These are phyloP conservation scores for Aspergillus taichungensis DNA, from an alignment of 495 filamentous ascomycete species.

Conservation along the genomic window DNA sequence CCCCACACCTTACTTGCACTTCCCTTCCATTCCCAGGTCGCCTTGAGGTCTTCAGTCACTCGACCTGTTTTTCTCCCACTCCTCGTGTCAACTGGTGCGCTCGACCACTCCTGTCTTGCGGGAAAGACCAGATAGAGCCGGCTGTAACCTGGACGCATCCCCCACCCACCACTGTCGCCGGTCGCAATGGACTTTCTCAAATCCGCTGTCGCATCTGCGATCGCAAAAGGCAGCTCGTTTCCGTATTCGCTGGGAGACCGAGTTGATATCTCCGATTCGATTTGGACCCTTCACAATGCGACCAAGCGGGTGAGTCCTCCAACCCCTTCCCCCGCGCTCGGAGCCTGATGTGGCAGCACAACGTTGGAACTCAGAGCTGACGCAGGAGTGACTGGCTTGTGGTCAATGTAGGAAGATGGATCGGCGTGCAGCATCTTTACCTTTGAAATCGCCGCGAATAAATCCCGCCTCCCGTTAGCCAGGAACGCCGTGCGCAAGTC, in stretches of 20 bases:
- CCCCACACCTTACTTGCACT: too few relatives aligned
- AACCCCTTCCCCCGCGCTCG: background rate
- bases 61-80: too few relatives aligned
- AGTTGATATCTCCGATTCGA: constrained; percentile 77
- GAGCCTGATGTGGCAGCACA: background rate
- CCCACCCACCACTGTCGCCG: constrained; percentile 9
- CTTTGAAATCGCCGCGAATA: constrained; percentile 77
- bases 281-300: constrained; percentile 89
- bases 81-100: too few relatives aligned
- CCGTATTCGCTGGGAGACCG: constrained; percentile 87
- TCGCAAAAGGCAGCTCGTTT: constrained; percentile 86
- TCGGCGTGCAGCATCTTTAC: constrained; percentile 93
- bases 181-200: constrained; percentile 88
- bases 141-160: constrained; percentile 19
- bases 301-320: constrained; percentile 63
- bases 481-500: constrained; percentile 89
- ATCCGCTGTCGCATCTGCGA: constrained; percentile 91
- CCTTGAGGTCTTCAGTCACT: too few relatives aligned
- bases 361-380: constrained; percentile 4
- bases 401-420: constrained; percentile 67
- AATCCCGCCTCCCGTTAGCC: constrained; percentile 71
- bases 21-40: too few relatives aligned
- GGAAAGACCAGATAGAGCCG: constrained; percentile 15
- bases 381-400: constrained; percentile 1
- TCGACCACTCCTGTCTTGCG: too few relatives aligned